phyloP scores from a whole-genome alignment of 129 eudicot species.

The Pulicaria dysenterica region DNA sequence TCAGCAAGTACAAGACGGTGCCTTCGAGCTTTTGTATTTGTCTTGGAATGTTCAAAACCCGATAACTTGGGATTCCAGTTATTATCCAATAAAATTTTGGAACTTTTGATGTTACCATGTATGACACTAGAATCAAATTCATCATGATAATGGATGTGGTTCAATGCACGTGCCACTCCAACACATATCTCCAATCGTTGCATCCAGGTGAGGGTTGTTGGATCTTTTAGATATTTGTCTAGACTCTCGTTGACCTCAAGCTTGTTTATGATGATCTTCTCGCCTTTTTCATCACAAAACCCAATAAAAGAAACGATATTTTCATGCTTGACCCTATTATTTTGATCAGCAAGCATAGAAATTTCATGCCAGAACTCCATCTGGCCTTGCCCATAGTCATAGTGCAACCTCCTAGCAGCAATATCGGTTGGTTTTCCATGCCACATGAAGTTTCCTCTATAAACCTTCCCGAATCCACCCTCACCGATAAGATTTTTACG shows the following conservation, averaged over 20 bases:
- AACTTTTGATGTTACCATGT: slow-evolving; percentile 4
- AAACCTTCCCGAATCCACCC: slow-evolving; percentile 9
- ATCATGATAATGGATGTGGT: neutral
- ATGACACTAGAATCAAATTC: neutral
- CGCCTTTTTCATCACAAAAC: neutral
- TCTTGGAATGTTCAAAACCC: neutral
- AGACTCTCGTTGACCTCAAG: slow-evolving; percentile 4
- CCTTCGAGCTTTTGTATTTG: neutral
- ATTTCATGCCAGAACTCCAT: slow-evolving; percentile 2
- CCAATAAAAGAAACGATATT: neutral
- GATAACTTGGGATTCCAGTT: slow-evolving; percentile 15
- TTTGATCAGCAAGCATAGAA: neutral
- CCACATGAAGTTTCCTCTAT: neutral
- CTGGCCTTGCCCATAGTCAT: slow-evolving; percentile 11
- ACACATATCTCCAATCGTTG: slow-evolving; percentile 6
- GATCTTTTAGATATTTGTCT: neutral
- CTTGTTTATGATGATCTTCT: neutral
- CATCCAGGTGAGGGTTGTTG: slow-evolving; percentile 5
- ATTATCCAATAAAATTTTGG: neutral
- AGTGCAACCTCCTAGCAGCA: slow-evolving; percentile 6
- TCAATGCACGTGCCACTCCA: neutral
- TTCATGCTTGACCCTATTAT: neutral
- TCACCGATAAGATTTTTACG: neutral
- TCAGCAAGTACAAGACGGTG: neutral
- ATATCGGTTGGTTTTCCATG: neutral